phyloP scores from a whole-genome alignment of 83 land plant genomes.

The Larix sibirica region DNA sequence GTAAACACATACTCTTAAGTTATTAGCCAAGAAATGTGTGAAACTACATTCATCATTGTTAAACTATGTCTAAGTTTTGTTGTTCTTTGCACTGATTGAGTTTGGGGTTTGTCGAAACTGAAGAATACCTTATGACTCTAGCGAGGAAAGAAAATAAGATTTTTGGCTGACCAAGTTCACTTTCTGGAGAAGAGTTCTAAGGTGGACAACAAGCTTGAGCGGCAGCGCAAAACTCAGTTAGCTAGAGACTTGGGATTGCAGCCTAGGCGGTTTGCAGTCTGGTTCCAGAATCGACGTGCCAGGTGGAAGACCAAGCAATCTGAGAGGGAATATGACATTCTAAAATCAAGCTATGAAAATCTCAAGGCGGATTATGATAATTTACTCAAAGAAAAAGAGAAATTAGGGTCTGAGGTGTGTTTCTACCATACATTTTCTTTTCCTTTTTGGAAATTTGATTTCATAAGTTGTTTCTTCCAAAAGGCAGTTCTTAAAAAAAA shows the following conservation, averaged over 20 bases:
- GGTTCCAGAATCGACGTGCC: constrained; percentile 76
- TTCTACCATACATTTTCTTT: too few relatives aligned
- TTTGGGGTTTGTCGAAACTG: too few relatives aligned
- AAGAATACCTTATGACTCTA: too few relatives aligned
- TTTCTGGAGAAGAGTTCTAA: constrained; percentile 65
- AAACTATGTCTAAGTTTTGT: too few relatives aligned
- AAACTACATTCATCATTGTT: too few relatives aligned
- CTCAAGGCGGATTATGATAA: too few relatives aligned
- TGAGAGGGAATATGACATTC: constrained; percentile 54
- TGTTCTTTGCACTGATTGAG: too few relatives aligned
- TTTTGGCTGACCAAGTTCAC: too few relatives aligned
- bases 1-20: too few relatives aligned
- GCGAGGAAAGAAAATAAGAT: too few relatives aligned
- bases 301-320: too few relatives aligned
- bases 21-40: too few relatives aligned
- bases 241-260: constrained; percentile 61
- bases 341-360: constrained; percentile 54
- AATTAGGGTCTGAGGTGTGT: constrained; percentile 47
- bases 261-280: constrained; percentile 68
- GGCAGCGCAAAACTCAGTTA: constrained; percentile 53
- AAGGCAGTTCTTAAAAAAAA: background rate
- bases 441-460: background rate
- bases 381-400: constrained; percentile 46
- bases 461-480: background rate
- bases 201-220: constrained; percentile 64